phyloP scores from a whole-genome alignment of 768 basidiomycete species.

The Leccinum subgranulosum region DNA sequence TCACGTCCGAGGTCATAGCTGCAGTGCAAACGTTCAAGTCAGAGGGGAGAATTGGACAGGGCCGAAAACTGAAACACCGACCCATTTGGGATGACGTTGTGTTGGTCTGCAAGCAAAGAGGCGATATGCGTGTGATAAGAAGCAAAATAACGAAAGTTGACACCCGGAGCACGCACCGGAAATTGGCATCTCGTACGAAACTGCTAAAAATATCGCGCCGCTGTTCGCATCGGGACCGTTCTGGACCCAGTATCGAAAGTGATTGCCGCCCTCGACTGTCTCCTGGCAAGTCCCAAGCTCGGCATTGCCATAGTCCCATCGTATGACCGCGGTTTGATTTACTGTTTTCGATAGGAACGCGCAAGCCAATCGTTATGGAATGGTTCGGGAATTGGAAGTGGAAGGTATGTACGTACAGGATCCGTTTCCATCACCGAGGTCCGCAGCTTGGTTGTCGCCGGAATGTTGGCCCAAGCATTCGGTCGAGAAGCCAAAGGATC shows the following conservation, averaged over 20 bases:
- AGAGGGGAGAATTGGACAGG: neutral
- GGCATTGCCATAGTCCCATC: constrained; percentile 81
- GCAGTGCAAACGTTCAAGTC: neutral
- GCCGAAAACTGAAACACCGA: constrained; percentile 25
- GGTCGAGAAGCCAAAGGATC: constrained; percentile 66
- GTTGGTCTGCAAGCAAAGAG: constrained; percentile 38
- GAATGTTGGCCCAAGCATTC: constrained; percentile 86
- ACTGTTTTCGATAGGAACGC: constrained; percentile 36
- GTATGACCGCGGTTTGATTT: constrained; percentile 80
- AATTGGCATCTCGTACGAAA: constrained; percentile 70
- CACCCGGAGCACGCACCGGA: constrained; percentile 37
- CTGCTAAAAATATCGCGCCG: constrained; percentile 72
- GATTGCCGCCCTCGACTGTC: constrained; percentile 81
- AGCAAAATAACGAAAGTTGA: neutral
- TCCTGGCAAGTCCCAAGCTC: constrained; percentile 84
- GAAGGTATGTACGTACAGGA: constrained; percentile 45
- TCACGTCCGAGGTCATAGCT: constrained; percentile 83
- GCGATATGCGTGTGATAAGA: neutral
- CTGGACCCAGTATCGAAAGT: constrained; percentile 88
- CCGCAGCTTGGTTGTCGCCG: constrained; percentile 62
- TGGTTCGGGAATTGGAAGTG: constrained; percentile 4
- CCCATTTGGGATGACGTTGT: constrained; percentile 75
- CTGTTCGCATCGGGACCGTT: constrained; percentile 62
- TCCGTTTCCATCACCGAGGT: constrained; percentile 84
- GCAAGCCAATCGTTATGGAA: neutral